Conservation (phyloP, 108 stramenopile species). For the Cylindrotheca closterium region DNA sequence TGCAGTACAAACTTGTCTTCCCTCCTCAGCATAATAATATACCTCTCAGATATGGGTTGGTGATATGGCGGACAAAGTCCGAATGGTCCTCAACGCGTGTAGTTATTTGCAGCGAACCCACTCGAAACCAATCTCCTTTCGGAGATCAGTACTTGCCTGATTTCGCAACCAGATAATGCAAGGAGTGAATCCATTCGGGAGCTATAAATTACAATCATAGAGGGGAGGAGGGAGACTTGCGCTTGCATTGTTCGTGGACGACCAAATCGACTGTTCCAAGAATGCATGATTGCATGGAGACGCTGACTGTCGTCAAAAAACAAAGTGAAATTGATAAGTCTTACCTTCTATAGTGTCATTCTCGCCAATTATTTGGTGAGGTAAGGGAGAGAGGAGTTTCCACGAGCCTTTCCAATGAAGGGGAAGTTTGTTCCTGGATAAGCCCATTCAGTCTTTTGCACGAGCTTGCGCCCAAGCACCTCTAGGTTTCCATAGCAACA, state of each 20-base stretch:
- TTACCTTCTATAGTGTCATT: no score
- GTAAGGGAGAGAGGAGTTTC: no score
- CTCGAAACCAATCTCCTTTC: slow-evolving; percentile 43
- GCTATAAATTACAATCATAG: slow-evolving; percentile 4
- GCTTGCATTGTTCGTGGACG: background rate
- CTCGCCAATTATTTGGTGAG: no score
- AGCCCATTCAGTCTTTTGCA: no score
- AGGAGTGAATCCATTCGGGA: background rate
- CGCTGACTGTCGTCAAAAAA: no score
- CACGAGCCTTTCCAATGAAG: no score
- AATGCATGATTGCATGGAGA: slow-evolving; percentile 13
- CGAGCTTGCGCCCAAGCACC: no score
- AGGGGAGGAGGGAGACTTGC: background rate
- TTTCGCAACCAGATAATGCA: background rate
- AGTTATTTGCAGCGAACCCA: slow-evolving; percentile 47
- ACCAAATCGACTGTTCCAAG: background rate
- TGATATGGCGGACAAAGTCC: slow-evolving; percentile 38
- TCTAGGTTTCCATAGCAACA: background rate
- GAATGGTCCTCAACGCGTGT: slow-evolving; percentile 65
- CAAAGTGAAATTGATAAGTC: no score
- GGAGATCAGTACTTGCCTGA: slow-evolving; percentile 1
- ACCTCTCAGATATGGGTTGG: slow-evolving; percentile 72
- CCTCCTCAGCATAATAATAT: no score
- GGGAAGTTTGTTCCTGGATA: no score
- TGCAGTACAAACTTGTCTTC: no score